Base-by-base conservation (phyloP, 371 early-diverging fungal species). In the Mucor mucedo region DNA sequence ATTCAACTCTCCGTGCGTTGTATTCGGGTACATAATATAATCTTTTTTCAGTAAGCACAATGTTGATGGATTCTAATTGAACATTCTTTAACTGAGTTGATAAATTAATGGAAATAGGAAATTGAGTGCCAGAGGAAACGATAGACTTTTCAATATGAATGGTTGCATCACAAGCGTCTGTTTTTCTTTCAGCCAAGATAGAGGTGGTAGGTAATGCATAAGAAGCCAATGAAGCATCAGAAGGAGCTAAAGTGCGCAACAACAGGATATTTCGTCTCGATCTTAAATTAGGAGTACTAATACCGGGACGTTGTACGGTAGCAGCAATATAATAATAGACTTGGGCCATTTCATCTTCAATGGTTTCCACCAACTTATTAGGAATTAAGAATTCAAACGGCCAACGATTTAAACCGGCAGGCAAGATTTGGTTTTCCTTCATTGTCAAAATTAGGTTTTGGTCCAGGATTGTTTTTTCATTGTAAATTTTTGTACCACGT, bases 311-410 rank as follows among this genome's bases (percentile, higher is more conserved):
- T 39, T 76, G 71, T 1, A 81, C 75, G 2, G 75, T 72, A 0
- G 74, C 77, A 7, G 69, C 65, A 0, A 78, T 58, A 57, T 65
- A 76, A 48, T 78, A 81, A 21, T 69, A 71, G 1, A 75, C 70
- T 52, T 72, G 76, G 13, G 78, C 81, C 62, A 74, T 58, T 40
- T 81, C 81, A 50, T 76, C 77, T 62, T 78, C 78, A 39, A 81
- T 81, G 2, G 81, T 81, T 49, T 81, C 78, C 0, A 73, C 72
- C 21, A 78, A 48, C 3, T 69, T 55, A 39, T 75, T 81, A n/a
- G 81, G 70, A 40, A 81, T 54, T 27, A 78, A 60, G 21, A 81
- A 75, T 63, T 78, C 78, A 68, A 81, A 81, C 3, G 76, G 77
- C 75, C 75, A 81, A 10, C 77, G 70, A 62, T 75, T 62, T 5